Percentiles rank a stretch among this genome's conserved stretches.
These are phyloP conservation scores for Hygrocybe coccinea DNA, from an alignment of 768 basidiomycete genomes.

Conservation along the genomic window DNA sequence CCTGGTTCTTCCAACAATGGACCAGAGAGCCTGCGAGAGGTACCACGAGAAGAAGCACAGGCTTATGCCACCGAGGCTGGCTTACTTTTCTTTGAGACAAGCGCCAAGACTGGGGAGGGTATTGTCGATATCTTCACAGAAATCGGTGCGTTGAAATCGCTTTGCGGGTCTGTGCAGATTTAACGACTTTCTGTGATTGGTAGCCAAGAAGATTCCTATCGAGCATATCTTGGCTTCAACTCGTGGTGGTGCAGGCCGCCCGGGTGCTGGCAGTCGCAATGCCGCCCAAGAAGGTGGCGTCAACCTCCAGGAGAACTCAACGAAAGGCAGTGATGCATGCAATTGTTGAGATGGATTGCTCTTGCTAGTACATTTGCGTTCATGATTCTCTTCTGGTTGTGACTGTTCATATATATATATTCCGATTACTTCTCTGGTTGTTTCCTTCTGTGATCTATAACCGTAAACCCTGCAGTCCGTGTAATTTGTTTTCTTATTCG, in stretches of 20 bases:
- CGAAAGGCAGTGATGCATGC: slow-evolving; percentile 72
- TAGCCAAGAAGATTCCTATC: slow-evolving; percentile 67
- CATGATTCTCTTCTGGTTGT: slow-evolving; percentile 22
- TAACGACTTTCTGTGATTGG: slow-evolving; percentile 1
- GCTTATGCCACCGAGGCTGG: slow-evolving; percentile 96
- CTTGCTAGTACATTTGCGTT: slow-evolving; percentile 20
- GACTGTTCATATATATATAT: slow-evolving; percentile 2
- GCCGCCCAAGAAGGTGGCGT: slow-evolving; percentile 54
- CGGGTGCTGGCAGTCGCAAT: slow-evolving; percentile 53
- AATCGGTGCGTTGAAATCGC: slow-evolving; percentile 80
- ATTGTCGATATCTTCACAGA: slow-evolving; percentile 97
- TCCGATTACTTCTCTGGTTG: slow-evolving; percentile 5
- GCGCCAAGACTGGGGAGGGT: slow-evolving; percentile 94
- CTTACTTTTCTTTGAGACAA: slow-evolving; percentile 94
- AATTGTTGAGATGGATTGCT: slow-evolving; percentile 55
- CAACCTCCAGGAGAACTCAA: slow-evolving; percentile 61
- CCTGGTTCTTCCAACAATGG: slow-evolving; percentile 48
- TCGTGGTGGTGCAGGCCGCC: slow-evolving; percentile 59
- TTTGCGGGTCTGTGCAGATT: not conserved
- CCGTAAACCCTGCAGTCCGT: slow-evolving; percentile 8
- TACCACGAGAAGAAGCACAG: slow-evolving; percentile 90
- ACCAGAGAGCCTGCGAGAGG: slow-evolving; percentile 76
- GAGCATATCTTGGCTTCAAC: slow-evolving; percentile 89
- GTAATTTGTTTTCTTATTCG: slow-evolving; percentile 17
- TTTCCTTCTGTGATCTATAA: slow-evolving; percentile 2